Percentiles rank a stretch among this genome's conserved stretches.
Evolutionary conservation across 495 filamentous ascomycete genomes (phyloP).

Genomic region (Podospora australis): DNA sequence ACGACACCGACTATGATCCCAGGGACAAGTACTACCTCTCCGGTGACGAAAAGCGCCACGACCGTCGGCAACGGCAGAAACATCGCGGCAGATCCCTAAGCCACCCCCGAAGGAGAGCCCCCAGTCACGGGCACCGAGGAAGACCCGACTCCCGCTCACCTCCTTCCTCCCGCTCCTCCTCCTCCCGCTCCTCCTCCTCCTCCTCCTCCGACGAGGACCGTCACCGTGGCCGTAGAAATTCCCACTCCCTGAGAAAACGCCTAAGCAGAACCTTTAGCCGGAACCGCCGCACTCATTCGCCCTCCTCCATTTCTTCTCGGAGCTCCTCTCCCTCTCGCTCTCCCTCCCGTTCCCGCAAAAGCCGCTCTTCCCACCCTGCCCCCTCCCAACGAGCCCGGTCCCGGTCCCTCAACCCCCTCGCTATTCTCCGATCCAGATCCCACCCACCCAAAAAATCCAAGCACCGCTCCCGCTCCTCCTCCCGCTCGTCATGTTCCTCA

Average conservation of each 20-base stretch:
- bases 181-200: neutral
- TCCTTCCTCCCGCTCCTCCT: neutral
- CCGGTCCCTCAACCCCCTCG: neutral
- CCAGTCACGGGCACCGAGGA: too few relatives aligned
- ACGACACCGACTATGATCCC: neutral
- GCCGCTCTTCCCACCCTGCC: neutral
- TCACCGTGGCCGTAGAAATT: neutral
- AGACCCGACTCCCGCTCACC: neutral
- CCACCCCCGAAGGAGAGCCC: conserved; percentile 1
- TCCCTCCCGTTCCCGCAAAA: neutral
- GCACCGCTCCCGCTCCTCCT: neutral
- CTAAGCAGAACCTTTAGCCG: neutral
- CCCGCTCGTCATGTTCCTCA: neutral
- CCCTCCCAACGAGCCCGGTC: neutral
- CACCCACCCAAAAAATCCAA: neutral
- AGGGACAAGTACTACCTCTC: neutral
- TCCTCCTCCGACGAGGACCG: neutral
- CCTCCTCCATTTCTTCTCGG: neutral
- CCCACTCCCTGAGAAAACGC: neutral
- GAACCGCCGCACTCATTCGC: neutral
- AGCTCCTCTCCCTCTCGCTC: neutral
- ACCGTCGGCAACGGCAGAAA: too few relatives aligned
- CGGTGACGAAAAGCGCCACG: neutral
- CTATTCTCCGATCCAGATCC: conserved; percentile 1
- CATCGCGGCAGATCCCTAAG: neutral